Conservation (phyloP, 2,329 filamentous ascomycete species). For the Penicillium sp. region DNA sequence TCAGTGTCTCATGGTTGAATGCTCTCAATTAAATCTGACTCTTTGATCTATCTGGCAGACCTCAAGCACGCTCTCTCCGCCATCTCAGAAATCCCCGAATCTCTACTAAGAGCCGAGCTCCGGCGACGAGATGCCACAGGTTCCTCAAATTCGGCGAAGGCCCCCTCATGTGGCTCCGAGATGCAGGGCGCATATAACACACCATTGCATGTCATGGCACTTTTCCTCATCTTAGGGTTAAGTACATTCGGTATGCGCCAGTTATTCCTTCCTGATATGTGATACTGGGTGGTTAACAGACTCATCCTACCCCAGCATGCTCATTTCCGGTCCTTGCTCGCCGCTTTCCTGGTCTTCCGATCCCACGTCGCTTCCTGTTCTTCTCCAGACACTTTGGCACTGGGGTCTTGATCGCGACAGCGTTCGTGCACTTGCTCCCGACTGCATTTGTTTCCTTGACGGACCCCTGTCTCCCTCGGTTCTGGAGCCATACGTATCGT, state of each 20-base stretch:
- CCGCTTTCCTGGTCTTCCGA: constrained; percentile 59
- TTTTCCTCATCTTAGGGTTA: constrained; percentile 64
- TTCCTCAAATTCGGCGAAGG: constrained; percentile 16
- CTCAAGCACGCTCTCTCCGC: constrained; percentile 19
- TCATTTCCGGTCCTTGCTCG: constrained; percentile 62
- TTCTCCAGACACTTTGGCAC: constrained; percentile 60
- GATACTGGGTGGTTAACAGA: constrained; percentile 8
- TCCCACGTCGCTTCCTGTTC: constrained; percentile 60
- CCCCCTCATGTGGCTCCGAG: constrained; percentile 37
- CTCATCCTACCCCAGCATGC: constrained; percentile 47
- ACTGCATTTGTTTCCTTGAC: constrained; percentile 62
- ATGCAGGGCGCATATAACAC: constrained; percentile 59
- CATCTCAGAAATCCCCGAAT: constrained; percentile 34
- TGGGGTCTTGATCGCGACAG: constrained; percentile 57
- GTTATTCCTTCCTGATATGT: background rate
- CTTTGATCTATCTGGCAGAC: constrained; percentile 10
- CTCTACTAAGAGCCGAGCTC: constrained; percentile 36
- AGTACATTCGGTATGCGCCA: constrained; percentile 40
- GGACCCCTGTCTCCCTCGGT: constrained; percentile 67
- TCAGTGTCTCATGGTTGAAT: background rate
- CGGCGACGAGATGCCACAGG: constrained; percentile 24
- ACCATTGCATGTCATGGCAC: constrained; percentile 64
- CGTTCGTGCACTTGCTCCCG: constrained; percentile 61
- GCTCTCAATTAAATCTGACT: background rate
- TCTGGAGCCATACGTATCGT: constrained; percentile 76